Evolutionary conservation across 352 stramenopile genomes (phyloP), one percentile per base, ranked within the genome.

Genomic region (Pythium vanterpoolii): DNA sequence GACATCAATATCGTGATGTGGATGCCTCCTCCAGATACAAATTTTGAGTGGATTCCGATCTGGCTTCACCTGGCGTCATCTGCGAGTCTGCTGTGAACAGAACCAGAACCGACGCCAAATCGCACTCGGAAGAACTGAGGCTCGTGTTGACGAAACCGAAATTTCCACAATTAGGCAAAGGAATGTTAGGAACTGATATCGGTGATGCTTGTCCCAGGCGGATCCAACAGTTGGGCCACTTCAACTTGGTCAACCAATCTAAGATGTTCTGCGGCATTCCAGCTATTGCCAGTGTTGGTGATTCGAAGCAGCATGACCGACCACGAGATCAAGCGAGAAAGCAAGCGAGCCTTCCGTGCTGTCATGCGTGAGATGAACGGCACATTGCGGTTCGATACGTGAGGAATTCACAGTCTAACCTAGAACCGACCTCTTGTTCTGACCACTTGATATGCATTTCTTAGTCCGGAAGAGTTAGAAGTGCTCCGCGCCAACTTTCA

Each of bases 291-390:
- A n/a, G n/a, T n/a, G n/a, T n/a, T n/a, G n/a, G n/a, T n/a, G n/a
- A n/a, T n/a, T n/a, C n/a, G 31, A 54, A 26, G n/a, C 2, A 52
- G 9, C 0, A 58, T 60, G 52, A 45, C 18, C 31, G 52, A 52
- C 33, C 16, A 1, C 6, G 53, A 68, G 39, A 28, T 62, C 38
- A 53, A 59, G 47, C 45, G 53, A 26, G 60, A 68, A 21, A 55
- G 18, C 53, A 49, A 52, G 14, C 53, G 46, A 5, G 60, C 60
- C 3, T 68, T 68, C 52, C 60, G 60, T 10, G 28, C 36, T 4
- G 46, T 68, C 28, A 57, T 68, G 60, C 53, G 53, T 1, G 60
- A 58, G 38, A 58, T 62, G 52, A 45, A 57, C 39, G 30, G 54
- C 54, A 36, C 39, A 3, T 36, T 62, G 10, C 53, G 54, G 11